phyloP scores from a whole-genome alignment of 2,329 filamentous ascomycete genomes.

The Verticillium dahliae region DNA sequence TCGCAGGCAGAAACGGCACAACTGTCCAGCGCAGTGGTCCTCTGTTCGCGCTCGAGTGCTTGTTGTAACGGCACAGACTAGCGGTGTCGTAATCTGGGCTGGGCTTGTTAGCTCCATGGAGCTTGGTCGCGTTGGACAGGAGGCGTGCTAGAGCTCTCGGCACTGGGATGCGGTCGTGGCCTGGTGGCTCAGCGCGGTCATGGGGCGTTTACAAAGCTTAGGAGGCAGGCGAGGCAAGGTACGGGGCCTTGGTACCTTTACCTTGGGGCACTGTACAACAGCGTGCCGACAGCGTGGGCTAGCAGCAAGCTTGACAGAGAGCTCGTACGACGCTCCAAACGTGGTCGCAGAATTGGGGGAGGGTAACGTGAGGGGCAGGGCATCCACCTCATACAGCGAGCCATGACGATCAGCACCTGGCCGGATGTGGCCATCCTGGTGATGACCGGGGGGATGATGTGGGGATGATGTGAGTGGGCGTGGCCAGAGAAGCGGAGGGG shows the following conservation, averaged over 20 bases:
- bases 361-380: too few species aligned
- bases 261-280: too few species aligned
- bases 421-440: neutral
- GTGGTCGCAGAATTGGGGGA: too few species aligned
- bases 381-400: neutral
- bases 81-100: neutral
- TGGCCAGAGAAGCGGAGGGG: neutral
- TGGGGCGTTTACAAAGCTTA: neutral
- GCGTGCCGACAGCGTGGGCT: too few species aligned
- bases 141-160: neutral
- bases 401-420: neutral
- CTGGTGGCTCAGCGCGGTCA: neutral
- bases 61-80: neutral
- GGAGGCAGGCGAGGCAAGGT: too few species aligned
- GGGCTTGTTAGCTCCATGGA: neutral
- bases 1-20: neutral
- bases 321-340: too few species aligned
- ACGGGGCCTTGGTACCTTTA: too few species aligned
- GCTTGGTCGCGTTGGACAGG: neutral
- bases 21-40: neutral
- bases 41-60: neutral
- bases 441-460: neutral
- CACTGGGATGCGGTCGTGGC: neutral
- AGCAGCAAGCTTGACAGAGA: too few species aligned
- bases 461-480: neutral